Percentiles rank a stretch among this genome's conserved stretches.
phyloP scores from a whole-genome alignment of 2,329 filamentous ascomycete species.

The Chaetomium sp. region DNA sequence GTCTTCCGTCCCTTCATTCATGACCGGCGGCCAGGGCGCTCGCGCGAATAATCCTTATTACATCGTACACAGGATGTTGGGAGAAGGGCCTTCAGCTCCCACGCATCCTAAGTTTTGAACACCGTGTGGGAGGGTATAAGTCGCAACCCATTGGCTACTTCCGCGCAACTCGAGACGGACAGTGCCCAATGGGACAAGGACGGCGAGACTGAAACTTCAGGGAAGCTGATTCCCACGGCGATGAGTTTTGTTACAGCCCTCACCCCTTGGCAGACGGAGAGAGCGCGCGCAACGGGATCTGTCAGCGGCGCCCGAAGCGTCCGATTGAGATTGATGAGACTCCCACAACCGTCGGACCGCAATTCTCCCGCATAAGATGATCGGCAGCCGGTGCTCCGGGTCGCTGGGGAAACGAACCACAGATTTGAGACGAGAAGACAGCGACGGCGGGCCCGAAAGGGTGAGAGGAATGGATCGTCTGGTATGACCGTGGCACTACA shows the following conservation, averaged over 20 bases:
- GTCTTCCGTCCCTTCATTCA: too few species aligned
- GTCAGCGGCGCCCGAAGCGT: conserved; percentile 7
- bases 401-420: conserved; percentile 11
- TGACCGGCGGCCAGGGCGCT: too few species aligned
- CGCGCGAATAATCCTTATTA: too few species aligned
- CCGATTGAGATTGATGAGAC: conserved; percentile 2
- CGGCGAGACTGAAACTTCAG: conserved; percentile 14
- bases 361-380: conserved; percentile 19
- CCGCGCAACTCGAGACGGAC: conserved; percentile 1
- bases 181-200: conserved; percentile 17
- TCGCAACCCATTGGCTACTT: conserved; percentile 15
- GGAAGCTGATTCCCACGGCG: conserved; percentile 9
- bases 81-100: conserved; percentile 10
- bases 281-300: background rate
- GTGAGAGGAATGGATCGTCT: too few species aligned
- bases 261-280: conserved; percentile 8
- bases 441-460: too few species aligned
- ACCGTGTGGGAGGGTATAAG: conserved; percentile 21
- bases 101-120: conserved; percentile 6
- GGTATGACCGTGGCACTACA: too few species aligned
- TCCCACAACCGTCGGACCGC: background rate
- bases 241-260: conserved; percentile 4
- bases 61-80: background rate
- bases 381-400: conserved; percentile 13
- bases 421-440: background rate